A percentile compares a stretch with the other conserved stretches of the same genome.
These are phyloP conservation scores for Saturnispora bothae DNA, from an alignment of 805 yeast genomes.

Conservation along the genomic window DNA sequence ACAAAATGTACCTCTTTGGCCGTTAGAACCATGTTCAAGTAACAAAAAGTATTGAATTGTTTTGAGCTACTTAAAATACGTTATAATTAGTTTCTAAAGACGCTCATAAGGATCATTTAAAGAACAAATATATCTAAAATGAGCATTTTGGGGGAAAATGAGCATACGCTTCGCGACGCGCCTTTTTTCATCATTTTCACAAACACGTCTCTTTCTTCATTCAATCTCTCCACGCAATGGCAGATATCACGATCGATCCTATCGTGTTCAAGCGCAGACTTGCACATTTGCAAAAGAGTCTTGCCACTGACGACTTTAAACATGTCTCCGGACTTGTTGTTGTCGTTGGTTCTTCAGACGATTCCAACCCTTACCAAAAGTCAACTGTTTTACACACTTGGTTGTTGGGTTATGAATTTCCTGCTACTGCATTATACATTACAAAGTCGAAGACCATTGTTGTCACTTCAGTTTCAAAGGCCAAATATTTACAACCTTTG, in stretches of 20 bases:
- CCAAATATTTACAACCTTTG: conserved; percentile 62
- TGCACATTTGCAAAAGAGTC: conserved; percentile 30
- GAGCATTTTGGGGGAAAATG: too few species aligned
- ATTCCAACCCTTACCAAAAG: conserved; percentile 81
- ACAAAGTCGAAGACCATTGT: conserved; percentile 49
- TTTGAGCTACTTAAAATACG: too few species aligned
- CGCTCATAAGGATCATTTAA: too few species aligned
- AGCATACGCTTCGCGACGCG: neutral
- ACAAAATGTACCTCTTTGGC: too few species aligned
- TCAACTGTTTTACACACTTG: conserved; percentile 81
- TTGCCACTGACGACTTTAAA: conserved; percentile 26
- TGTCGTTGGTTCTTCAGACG: conserved; percentile 77
- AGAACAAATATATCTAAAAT: too few species aligned
- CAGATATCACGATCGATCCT: conserved; percentile 49
- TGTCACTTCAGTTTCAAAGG: conserved; percentile 76
- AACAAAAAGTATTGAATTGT: too few species aligned
- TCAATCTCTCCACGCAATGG: conserved; percentile 24
- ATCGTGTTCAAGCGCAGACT: conserved; percentile 43
- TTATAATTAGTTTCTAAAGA: too few species aligned
- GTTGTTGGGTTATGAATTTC: conserved; percentile 91
- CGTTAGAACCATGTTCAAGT: too few species aligned
- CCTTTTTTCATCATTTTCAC: too few species aligned
- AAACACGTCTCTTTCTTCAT: neutral
- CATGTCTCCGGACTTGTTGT: conserved; percentile 45
- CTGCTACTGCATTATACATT: conserved; percentile 72